Evolutionary conservation across 305 asterid species (phyloP), one percentile per base, ranked within the genome.

Genomic region (Fraxinus sp.): DNA sequence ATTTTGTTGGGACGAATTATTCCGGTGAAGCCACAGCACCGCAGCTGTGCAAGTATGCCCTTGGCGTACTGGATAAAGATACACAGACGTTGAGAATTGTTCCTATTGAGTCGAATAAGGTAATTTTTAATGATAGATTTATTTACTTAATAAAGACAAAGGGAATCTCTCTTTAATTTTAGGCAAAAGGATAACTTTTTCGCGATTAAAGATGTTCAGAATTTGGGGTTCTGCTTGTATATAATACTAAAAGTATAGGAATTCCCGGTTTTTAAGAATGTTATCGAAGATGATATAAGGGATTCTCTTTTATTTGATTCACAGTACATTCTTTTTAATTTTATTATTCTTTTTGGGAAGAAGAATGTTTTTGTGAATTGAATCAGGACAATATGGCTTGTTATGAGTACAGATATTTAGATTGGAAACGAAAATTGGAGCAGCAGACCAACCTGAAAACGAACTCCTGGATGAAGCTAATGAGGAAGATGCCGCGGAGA

Each of bases 71-170:
- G 30, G 97, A 95, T 83, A 95, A 93, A 90, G 84, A 84, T 39
- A 88, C 92, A 2, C 88, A 88, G 41, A 88, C 91, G 49, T 79
- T 94, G 80, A 95, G 89, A 85, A 85, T 94, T 84, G 94, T 94
- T 72, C 99, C 97, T 1, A 85, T 95, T 84, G 95, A 97, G 37
- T 90, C 92, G 49, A 95, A 92, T 78, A 91, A 89, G 97, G 98
- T 94, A 82, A 28, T 49, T 7, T 20, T 72, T 20, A 1, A 13
- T 36, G 13, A 36, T 39, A 14, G 0, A 36, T 74, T 36, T 18
- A 36, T 74, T 74, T 74, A 22, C 70, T 20, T 8, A 20, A 20
- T 14, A 22, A 62, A 62, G 14, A 20, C 32, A 8, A 8, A 62
- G 16, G 70, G 36, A 39, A 3, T 74, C 1, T 74, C 3, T 20